A percentile compares a stretch with the other conserved stretches of the same genome.
Conservation (phyloP, 148 eudicot species). For the Diospyros kaki region DNA sequence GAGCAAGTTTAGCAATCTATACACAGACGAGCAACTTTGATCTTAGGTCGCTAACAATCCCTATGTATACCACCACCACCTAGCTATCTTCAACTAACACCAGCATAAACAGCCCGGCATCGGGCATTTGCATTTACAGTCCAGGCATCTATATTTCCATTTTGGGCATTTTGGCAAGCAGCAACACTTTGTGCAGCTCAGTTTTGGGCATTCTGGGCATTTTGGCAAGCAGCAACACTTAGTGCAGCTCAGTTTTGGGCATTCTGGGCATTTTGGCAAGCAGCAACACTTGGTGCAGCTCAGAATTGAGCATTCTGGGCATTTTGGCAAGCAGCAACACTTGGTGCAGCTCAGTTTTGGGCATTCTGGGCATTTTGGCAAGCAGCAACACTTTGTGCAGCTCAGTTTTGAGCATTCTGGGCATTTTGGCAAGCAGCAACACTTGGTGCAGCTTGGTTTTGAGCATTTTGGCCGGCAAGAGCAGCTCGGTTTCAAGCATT, state of each 20-base stretch:
- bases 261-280: constrained; percentile 34
- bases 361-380: constrained; percentile 38
- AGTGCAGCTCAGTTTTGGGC: constrained; percentile 24
- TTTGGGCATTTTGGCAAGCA: background rate
- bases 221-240: constrained; percentile 14
- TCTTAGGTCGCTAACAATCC: background rate
- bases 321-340: constrained; percentile 14
- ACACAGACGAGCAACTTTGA: constrained; percentile 9
- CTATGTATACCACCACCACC: constrained; percentile 16
- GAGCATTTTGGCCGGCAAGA: constrained; percentile 9
- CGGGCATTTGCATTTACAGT: constrained; percentile 6
- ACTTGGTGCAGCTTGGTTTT: no score
- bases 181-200: background rate
- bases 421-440: no score
- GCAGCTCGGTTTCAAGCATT: no score
- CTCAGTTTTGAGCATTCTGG: constrained; percentile 2
- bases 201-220: constrained; percentile 19
- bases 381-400: constrained; percentile 33
- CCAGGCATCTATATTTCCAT: constrained; percentile 25
- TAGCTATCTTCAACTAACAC: constrained; percentile 17
- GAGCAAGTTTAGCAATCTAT: constrained; percentile 13
- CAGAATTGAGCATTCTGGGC: constrained; percentile 2
- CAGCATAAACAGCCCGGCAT: no score
- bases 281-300: constrained; percentile 36
- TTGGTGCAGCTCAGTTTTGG: constrained; percentile 23